Evolutionary conservation across 108 stramenopile species (phyloP), one percentile per base, ranked within the genome.

Genomic region (Bacterosira constricta): DNA sequence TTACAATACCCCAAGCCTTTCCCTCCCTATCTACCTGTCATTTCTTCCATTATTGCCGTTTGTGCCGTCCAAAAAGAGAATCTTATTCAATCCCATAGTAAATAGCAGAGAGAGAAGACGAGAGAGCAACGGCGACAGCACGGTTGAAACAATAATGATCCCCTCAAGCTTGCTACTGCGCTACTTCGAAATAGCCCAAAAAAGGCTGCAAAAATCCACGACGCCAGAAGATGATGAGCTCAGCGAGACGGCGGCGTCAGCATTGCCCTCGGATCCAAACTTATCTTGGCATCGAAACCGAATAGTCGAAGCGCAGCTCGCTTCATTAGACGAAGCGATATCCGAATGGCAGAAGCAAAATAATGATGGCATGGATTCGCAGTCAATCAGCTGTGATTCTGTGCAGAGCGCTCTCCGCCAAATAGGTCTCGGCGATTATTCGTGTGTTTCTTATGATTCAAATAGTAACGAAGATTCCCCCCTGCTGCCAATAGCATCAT

Each of bases 201-300:
- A 36, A 18, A 45, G 23, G 35, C 49, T 75, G 23, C 58, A 59
- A 44, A 32, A 4, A 12, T 66, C 10, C 49, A 41, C 27, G 17
- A 58, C 49, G 25, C 23, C 12, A 8, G 23, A 44, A 1, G 41
- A 23, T 10, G 13, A 25, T 39, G 17, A 42, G n/a, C 29, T 54
- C 53, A 29, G 35, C 1, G 32, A 9, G 5, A 54, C 6, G 23
- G 63, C 26, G 21, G 20, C 13, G 27, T 8, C 41, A 42, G 12
- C 41, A 8, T 26, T 27, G 15, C 49, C 65, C 11, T 66, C 65
- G 32, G 25, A 37, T 45, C n/a, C 7, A 21, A 59, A 18, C 49
- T 45, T 75, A 41, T 41, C 39, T 32, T 59, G 74, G 74, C 74
- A 75, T 61, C 54, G 74, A 31, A 52, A n/a, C 15, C 66, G 59